phyloP scores from a whole-genome alignment of 352 stramenopile species.

The Phytophthora pinifolia region DNA sequence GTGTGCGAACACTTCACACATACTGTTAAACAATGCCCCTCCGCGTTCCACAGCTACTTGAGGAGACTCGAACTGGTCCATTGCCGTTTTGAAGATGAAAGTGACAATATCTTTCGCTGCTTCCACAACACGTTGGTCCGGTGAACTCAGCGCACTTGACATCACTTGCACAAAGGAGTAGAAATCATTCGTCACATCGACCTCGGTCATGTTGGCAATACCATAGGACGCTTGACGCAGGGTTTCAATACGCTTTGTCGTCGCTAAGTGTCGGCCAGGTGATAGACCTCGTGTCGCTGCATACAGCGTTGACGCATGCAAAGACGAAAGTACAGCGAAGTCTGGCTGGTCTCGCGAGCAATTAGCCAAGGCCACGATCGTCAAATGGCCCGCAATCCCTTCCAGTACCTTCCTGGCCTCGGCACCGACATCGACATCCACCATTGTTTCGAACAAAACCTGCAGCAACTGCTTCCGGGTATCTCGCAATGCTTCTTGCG shows the following conservation, averaged over 20 bases:
- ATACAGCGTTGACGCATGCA: slow-evolving; percentile 75
- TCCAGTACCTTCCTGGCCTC: slow-evolving; percentile 63
- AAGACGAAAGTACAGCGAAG: slow-evolving; percentile 66
- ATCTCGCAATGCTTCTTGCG: slow-evolving; percentile 48
- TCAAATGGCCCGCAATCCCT: slow-evolving; percentile 58
- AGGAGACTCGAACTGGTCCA: slow-evolving; percentile 37
- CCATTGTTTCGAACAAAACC: slow-evolving; percentile 70
- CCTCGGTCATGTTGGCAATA: slow-evolving; percentile 52
- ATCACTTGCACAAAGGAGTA: slow-evolving; percentile 66
- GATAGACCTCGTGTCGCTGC: slow-evolving; percentile 78
- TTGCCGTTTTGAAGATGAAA: slow-evolving; percentile 54
- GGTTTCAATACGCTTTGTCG: slow-evolving; percentile 77
- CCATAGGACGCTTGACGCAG: slow-evolving; percentile 76
- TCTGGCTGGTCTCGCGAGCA: slow-evolving; percentile 62
- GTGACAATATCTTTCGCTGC: slow-evolving; percentile 48
- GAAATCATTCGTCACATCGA: slow-evolving; percentile 57
- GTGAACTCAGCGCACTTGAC: slow-evolving; percentile 63
- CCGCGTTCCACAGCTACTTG: slow-evolving; percentile 49
- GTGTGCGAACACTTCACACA: slow-evolving; percentile 83
- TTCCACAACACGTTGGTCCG: slow-evolving; percentile 60
- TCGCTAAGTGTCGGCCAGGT: slow-evolving; percentile 74
- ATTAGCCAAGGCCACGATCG: slow-evolving; percentile 41
- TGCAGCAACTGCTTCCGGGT: slow-evolving; percentile 57
- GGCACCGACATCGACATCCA: slow-evolving; percentile 70
- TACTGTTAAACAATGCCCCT: slow-evolving; percentile 70